These are phyloP conservation scores for Claviceps sp. DNA, from an alignment of 2,329 filamentous ascomycete genomes.

Conservation along the genomic window DNA sequence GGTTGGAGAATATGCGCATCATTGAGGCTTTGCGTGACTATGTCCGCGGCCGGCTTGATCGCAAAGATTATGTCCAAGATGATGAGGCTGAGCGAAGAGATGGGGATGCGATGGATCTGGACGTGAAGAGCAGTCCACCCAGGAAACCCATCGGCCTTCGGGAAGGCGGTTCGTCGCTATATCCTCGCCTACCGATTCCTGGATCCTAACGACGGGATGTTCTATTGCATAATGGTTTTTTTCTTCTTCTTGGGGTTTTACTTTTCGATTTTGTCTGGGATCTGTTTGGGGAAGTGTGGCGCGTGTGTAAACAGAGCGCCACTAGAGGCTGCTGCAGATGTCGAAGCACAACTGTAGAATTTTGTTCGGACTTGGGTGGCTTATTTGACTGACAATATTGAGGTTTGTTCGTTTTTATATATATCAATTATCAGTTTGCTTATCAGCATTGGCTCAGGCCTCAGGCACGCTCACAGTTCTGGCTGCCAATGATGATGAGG, in stretches of 20 bases:
- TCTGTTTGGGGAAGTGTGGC: not conserved
- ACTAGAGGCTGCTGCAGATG: not conserved
- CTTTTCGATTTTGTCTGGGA: too few relatives aligned
- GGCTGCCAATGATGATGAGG: not conserved
- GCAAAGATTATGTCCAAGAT: constrained; percentile 35
- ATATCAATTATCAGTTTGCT: not conserved
- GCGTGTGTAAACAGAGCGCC: not conserved
- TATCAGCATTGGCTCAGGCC: not conserved
- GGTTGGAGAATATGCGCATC: constrained; percentile 52
- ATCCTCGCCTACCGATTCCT: constrained; percentile 26
- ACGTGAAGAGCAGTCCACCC: constrained; percentile 19
- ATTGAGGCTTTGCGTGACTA: constrained; percentile 49
- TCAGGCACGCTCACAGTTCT: not conserved
- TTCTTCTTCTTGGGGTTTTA: too few relatives aligned
- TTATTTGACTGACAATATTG: too few relatives aligned
- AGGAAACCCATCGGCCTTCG: constrained; percentile 13
- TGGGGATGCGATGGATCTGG: constrained; percentile 24
- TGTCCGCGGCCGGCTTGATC: constrained; percentile 42
- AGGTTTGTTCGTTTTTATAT: too few relatives aligned
- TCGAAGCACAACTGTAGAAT: not conserved
- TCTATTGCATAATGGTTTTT: too few relatives aligned
- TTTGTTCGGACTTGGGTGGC: too few relatives aligned
- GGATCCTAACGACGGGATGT: constrained; percentile 1
- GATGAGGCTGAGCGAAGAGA: constrained; percentile 13
- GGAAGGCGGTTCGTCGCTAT: constrained; percentile 23